Percentiles rank a stretch among this genome's conserved stretches.
These are phyloP conservation scores for Sequoiadendron giganteum DNA, from an alignment of 75 land plant genomes.

Conservation along the genomic window DNA sequence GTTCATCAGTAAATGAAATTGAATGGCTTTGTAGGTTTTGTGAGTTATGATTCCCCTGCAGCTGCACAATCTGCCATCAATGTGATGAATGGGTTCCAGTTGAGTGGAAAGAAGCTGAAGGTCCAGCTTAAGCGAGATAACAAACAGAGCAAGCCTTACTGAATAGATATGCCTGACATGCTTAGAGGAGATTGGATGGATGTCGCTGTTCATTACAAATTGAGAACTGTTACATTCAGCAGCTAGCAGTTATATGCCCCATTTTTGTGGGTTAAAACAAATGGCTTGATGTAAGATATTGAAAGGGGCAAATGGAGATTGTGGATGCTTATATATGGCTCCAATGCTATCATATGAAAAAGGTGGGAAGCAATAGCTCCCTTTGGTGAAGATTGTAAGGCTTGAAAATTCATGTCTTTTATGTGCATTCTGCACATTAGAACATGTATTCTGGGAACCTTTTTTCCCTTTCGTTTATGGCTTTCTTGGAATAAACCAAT, in stretches of 20 bases:
- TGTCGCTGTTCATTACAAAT: background rate
- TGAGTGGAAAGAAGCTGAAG: conserved; percentile 91
- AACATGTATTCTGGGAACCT: background rate
- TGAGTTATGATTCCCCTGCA: conserved; percentile 84
- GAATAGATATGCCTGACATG: background rate
- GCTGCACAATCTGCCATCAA: conserved; percentile 86
- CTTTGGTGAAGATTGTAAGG: conserved; percentile 11
- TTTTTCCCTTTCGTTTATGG: background rate
- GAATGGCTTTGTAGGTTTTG: conserved; percentile 72
- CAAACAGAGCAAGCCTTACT: conserved; percentile 79
- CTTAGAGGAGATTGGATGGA: background rate
- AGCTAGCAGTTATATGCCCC: conserved; percentile 3
- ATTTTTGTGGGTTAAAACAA: background rate
- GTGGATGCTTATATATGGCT: conserved; percentile 10
- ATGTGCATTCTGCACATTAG: conserved; percentile 9
- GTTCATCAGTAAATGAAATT: background rate
- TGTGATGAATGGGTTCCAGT: conserved; percentile 84
- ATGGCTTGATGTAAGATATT: conserved; percentile 15
- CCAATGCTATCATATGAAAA: conserved; percentile 6
- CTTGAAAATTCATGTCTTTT: conserved; percentile 8
- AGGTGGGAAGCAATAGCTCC: conserved; percentile 20
- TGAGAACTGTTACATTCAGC: background rate
- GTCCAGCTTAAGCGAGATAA: conserved; percentile 95
- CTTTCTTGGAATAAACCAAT: background rate
- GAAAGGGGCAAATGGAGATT: background rate